Percentiles rank a stretch among this genome's conserved stretches.
phyloP scores from a whole-genome alignment of 768 basidiomycete species.

The Phlebiopsis flavidoalba region DNA sequence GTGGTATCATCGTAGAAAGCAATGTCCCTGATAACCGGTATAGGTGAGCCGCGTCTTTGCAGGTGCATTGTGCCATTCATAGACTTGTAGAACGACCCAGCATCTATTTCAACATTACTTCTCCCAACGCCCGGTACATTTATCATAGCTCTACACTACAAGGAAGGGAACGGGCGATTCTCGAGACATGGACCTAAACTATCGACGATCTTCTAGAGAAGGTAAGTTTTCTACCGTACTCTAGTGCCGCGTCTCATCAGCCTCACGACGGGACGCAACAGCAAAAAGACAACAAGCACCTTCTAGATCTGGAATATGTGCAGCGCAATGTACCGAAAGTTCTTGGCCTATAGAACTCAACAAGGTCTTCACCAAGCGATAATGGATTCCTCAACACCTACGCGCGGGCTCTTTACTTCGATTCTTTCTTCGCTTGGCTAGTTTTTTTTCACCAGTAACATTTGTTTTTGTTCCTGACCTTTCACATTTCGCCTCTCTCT shows the following conservation, averaged over 20 bases:
- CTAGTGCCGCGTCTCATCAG: background rate
- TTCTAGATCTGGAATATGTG: slow-evolving; percentile 96
- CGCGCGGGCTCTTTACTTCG: background rate
- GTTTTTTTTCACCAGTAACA: background rate
- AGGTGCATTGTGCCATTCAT: slow-evolving; percentile 9
- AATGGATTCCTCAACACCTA: slow-evolving; percentile 22
- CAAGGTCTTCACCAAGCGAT: slow-evolving; percentile 91
- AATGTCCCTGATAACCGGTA: slow-evolving; percentile 98
- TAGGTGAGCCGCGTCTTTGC: slow-evolving; percentile 23
- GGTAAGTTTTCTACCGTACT: slow-evolving; percentile 40
- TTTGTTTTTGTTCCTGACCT: background rate
- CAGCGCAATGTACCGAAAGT: slow-evolving; percentile 97
- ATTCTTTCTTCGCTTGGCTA: background rate
- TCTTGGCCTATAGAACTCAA: slow-evolving; percentile 82
- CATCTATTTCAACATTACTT: slow-evolving; percentile 98
- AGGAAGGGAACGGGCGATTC: slow-evolving; percentile 96
- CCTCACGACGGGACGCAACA: slow-evolving; percentile 29
- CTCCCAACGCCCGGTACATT: slow-evolving; percentile 97
- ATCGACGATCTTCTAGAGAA: slow-evolving; percentile 98
- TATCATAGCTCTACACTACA: slow-evolving; percentile 98
- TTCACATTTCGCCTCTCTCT: background rate
- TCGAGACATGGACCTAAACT: slow-evolving; percentile 98
- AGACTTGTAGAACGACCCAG: slow-evolving; percentile 73
- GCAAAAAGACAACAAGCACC: slow-evolving; percentile 99
- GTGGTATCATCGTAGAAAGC: slow-evolving; percentile 97